Conservation (phyloP, 2,329 filamentous ascomycete species). For the Arthrobotrys musiformis region DNA sequence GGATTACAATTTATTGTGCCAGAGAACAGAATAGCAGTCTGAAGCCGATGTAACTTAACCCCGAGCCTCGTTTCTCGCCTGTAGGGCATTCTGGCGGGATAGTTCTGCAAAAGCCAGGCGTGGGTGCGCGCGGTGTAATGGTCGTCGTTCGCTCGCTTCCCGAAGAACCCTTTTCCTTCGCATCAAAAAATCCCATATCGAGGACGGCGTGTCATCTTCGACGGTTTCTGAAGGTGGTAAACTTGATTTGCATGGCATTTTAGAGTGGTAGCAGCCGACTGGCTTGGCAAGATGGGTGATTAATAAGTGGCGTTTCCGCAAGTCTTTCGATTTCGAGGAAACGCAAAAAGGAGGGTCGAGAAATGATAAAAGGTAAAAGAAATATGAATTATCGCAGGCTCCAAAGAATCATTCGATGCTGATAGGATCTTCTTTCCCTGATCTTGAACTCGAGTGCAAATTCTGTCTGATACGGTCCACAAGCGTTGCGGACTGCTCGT, state of each 20-base stretch:
- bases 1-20: too few species aligned
- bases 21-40: not conserved
- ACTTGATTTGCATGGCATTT: conserved; percentile 47
- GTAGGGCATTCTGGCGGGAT: not conserved
- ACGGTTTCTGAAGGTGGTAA: conserved; percentile 38
- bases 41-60: not conserved
- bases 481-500: not conserved
- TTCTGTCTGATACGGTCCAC: not conserved
- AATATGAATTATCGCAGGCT: not conserved
- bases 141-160: conserved; percentile 3
- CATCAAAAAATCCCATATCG: conserved; percentile 50
- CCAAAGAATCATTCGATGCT: conserved; percentile 6
- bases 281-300: not conserved
- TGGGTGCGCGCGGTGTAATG: conserved; percentile 3
- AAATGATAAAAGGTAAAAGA: not conserved
- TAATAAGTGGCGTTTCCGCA: not conserved
- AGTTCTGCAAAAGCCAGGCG: not conserved
- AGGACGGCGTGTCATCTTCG: conserved; percentile 34
- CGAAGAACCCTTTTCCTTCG: conserved; percentile 12
- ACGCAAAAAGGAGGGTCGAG: not conserved
- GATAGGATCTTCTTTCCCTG: conserved; percentile 2
- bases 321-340: not conserved
- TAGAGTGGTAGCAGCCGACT: not conserved
- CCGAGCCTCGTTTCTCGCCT: not conserved
- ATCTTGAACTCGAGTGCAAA: not conserved